Evolutionary conservation across 768 basidiomycete genomes (phyloP).

Genomic region (Termitomyces sp.): DNA sequence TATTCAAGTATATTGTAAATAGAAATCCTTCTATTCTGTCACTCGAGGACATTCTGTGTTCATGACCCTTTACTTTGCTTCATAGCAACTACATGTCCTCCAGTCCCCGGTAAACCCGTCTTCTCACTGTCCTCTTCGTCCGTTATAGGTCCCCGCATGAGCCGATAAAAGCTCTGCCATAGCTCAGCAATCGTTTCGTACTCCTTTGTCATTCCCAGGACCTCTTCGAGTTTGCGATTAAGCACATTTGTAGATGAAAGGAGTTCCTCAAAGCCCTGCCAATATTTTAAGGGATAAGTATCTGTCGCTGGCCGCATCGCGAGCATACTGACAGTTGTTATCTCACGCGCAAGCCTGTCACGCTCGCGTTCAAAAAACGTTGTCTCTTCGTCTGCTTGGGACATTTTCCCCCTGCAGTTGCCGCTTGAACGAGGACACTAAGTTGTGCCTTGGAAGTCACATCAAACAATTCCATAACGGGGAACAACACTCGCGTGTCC

Average conservation of each 20-base stretch:
- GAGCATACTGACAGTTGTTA: constrained; percentile 51
- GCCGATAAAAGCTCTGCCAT: constrained; percentile 76
- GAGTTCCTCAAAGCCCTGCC: constrained; percentile 82
- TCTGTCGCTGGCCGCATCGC: background rate
- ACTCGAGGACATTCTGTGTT: background rate
- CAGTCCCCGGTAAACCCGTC: constrained; percentile 63
- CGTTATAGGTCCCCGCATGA: constrained; percentile 58
- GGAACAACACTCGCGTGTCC: background rate
- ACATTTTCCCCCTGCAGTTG: constrained; percentile 11
- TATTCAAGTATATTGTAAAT: constrained; percentile 32
- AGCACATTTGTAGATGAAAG: constrained; percentile 79
- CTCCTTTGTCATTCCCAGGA: constrained; percentile 87
- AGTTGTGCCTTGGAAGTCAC: background rate
- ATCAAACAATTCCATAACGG: too few species aligned
- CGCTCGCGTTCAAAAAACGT: constrained; percentile 80
- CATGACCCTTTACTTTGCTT: constrained; percentile 17
- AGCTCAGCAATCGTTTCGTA: constrained; percentile 84
- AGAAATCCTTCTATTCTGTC: constrained; percentile 14
- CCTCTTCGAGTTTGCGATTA: constrained; percentile 91
- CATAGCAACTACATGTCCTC: constrained; percentile 52
- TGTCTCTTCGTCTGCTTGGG: constrained; percentile 39
- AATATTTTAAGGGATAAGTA: background rate
- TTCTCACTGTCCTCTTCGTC: constrained; percentile 30
- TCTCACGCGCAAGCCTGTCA: constrained; percentile 67
- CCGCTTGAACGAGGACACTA: background rate